phyloP scores from a whole-genome alignment of 2,329 filamentous ascomycete genomes.

The Furcasterigmium furcatum region DNA sequence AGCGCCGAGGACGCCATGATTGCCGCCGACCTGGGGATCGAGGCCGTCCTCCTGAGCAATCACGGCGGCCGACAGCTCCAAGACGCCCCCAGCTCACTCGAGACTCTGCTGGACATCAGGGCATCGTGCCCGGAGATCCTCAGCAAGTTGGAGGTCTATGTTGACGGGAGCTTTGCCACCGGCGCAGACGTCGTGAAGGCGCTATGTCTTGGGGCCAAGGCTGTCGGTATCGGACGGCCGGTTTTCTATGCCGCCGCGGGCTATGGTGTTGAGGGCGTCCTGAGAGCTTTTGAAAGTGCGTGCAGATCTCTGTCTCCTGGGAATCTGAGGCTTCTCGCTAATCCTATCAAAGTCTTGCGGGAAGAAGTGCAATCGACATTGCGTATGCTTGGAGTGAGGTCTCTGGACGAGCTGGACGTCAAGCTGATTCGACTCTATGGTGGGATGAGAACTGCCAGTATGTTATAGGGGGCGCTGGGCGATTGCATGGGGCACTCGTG shows the following conservation, averaged over 20 bases:
- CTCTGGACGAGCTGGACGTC: too few relatives aligned
- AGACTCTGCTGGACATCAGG: conserved; percentile 61
- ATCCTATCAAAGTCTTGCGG: too few relatives aligned
- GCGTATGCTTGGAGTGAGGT: too few relatives aligned
- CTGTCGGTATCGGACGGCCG: conserved; percentile 59
- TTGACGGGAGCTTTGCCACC: conserved; percentile 63
- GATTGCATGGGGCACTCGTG: too few relatives aligned
- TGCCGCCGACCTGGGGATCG: conserved; percentile 56
- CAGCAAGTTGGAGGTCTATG: conserved; percentile 54
- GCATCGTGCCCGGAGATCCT: conserved; percentile 59
- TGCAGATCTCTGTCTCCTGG: too few relatives aligned
- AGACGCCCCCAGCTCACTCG: conserved; percentile 48
- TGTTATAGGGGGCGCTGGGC: too few relatives aligned
- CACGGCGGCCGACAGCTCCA: conserved; percentile 62
- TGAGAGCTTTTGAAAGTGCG: conserved; percentile 49
- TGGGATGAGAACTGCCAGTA: too few relatives aligned
- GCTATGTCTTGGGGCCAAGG: conserved; percentile 60
- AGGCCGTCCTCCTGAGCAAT: conserved; percentile 68
- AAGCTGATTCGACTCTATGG: too few relatives aligned
- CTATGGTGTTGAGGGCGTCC: conserved; percentile 58
- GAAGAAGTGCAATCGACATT: too few relatives aligned
- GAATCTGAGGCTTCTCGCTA: too few relatives aligned
- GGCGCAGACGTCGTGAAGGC: conserved; percentile 68
- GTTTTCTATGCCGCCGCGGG: conserved; percentile 58
- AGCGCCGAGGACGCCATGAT: conserved; percentile 58